Evolutionary conservation across 352 stramenopile genomes (phyloP), one percentile per base, ranked within the genome.

Genomic region (Blastocystis sp.): DNA sequence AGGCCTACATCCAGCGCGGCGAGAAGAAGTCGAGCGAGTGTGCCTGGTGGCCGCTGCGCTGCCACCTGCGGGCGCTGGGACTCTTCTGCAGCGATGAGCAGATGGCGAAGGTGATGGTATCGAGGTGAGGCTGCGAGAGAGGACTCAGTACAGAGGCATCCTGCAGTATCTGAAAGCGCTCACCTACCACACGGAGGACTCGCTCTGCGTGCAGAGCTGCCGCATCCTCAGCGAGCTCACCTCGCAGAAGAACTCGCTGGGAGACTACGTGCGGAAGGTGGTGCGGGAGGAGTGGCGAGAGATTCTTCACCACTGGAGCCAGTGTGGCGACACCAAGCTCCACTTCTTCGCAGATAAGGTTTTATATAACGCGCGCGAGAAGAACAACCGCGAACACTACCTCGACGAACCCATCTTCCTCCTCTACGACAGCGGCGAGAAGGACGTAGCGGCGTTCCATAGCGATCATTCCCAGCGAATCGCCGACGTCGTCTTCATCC

Each of bases 401-500:
- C 40, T 78, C 4, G 67, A 78, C 38, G 67, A 57, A 38, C 67
- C 67, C 21, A 78, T 78, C n/a, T 78, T 78, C 67, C 27, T 78
- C 3, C 38, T 78, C 27, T 78, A 78, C 49, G 67, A 78, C 38
- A 51, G 67, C 11, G 38, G 49, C 24, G 42, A 78, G 24, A 57
- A 57, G 24, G 67, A 78, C n/a, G 67, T 78, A 24, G 0, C 1
- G 4, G 24, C 32, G 9, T 21, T 4, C 27, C 9, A 18, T 29
- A 18, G 29, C 0, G 6, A 36, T 29, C 18, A 78, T 32, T 4
- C 21, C 3, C 32, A 78, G 67, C 36, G 67, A 38, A 24, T 78
- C 40, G 88, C 93, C 0, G 91, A 94, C 36, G 89, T 94, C 2
- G 91, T 94, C 16, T 92, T 94, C 65, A 89, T 94, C 42, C 91